A percentile compares a stretch with the other conserved stretches of the same genome.
These are phyloP conservation scores for Rosellinia necatrix DNA, from an alignment of 2,329 filamentous ascomycete genomes.

Conservation along the genomic window DNA sequence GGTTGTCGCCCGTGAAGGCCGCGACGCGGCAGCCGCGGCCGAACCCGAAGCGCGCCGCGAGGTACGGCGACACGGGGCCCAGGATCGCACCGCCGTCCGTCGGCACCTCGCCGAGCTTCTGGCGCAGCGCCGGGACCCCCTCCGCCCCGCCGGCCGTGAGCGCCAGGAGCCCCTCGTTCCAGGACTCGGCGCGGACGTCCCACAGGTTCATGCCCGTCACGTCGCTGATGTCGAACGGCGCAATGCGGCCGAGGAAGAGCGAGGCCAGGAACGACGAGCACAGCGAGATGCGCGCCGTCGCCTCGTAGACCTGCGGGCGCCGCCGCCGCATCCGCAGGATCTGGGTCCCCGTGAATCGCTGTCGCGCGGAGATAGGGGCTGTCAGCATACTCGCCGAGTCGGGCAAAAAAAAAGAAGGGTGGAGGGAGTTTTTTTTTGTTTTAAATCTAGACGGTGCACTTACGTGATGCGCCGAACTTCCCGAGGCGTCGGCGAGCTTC, in stretches of 20 bases:
- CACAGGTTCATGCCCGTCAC: constrained; percentile 97
- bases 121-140: constrained; percentile 66
- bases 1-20: constrained; percentile 95
- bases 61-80: constrained; percentile 78
- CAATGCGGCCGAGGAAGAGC: constrained; percentile 80
- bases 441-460: constrained; percentile 46
- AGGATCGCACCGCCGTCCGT: constrained; percentile 80
- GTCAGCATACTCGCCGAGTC: constrained; percentile 2
- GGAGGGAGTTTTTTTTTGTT: not conserved
- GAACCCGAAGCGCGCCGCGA: constrained; percentile 79
- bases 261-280: constrained; percentile 96
- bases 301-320: constrained; percentile 78
- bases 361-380: constrained; percentile 17
- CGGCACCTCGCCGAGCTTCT: constrained; percentile 80
- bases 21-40: constrained; percentile 73
- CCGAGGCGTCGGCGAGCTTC: constrained; percentile 77
- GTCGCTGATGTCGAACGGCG: constrained; percentile 91
- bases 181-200: constrained; percentile 77
- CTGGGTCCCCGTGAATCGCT: constrained; percentile 97
- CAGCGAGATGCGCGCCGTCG: constrained; percentile 84
- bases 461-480: constrained; percentile 94
- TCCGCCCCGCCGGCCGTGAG: constrained; percentile 66
- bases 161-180: constrained; percentile 75
- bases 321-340: constrained; percentile 86
- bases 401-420: too few relatives aligned